Base-by-base conservation (phyloP, 768 basidiomycete species). In the Tephrocybe sp. region DNA sequence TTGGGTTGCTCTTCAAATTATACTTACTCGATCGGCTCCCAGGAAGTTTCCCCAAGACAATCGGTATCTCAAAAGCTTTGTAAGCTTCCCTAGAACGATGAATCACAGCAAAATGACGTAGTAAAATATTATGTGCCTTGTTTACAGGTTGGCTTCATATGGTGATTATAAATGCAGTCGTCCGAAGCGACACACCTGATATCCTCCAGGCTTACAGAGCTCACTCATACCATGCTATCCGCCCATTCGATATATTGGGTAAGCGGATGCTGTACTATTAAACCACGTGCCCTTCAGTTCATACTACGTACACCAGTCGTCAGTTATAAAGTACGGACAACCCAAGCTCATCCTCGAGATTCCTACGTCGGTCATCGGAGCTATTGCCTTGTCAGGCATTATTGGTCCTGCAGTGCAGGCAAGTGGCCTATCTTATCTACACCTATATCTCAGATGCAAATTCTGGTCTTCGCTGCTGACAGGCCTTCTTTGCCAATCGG, bases 401-500 rank as follows among this genome's bases (percentile, higher is more conserved):
- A 56, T 52, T 12, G 34, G 51, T 0, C 47, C 47, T 5, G 26
- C 28, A 12, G 48, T 49, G 28, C 54, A 56, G 43, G 54, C 39
- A 44, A 16, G n/a, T 19, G 6, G 11, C 5, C 32, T 22, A 9
- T 26, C 32, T 25, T 13, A 5, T 11, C 15, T 9, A n/a, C n/a
- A n/a, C n/a, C 44, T 8, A 34, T 22, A 4, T 15, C 5, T 12
- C 19, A 16, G 13, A 18, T 6, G n/a, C 22, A 11, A 35, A 41
- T 21, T 13, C 31, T 5, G 5, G 12, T 39, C 8, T 35, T 12
- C 8, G 5, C 9, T 16, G n/a, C n/a, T n/a, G n/a, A 7, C 30
- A 57, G 56, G 53, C 52, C 9, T 57, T 52, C 40, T 58, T 58
- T 31, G 56, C 56, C 9, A 43, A 52, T 15, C 49, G 56, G 6